Conservation (phyloP, 495 filamentous ascomycete species). For the Penicillium pulvis region DNA sequence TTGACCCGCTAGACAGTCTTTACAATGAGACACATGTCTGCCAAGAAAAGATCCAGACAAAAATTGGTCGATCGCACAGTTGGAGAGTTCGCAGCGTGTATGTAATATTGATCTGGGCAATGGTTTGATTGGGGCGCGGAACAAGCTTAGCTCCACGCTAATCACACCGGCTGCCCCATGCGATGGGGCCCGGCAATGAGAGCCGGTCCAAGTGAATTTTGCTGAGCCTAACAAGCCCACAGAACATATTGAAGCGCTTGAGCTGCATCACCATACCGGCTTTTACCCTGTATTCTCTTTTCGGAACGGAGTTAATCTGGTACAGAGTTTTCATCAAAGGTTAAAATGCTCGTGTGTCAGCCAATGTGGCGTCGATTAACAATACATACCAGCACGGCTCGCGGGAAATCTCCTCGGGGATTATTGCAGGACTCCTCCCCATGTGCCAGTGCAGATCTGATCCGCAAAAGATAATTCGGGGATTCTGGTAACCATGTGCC, state of each 20-base stretch:
- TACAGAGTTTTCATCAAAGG: conserved; percentile 1
- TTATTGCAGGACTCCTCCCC: neutral
- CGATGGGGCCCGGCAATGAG: conserved; percentile 1
- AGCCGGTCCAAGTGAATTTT: neutral
- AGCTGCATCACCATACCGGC: too few species aligned
- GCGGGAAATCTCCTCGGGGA: neutral
- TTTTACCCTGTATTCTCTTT: too few species aligned
- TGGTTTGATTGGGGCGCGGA: conserved; percentile 15
- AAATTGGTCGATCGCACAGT: conserved; percentile 12
- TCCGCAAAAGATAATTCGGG: neutral
- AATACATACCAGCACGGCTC: conserved; percentile 2
- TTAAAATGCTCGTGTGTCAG: neutral
- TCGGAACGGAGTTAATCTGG: too few species aligned
- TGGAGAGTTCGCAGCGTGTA: conserved; percentile 9
- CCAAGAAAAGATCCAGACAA: neutral
- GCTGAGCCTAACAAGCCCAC: too few species aligned
- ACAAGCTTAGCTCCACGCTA: conserved; percentile 18
- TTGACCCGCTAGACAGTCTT: neutral
- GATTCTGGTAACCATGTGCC: conserved; percentile 10
- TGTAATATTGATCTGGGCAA: conserved; percentile 11
- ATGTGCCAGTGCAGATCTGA: neutral
- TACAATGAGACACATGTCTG: neutral
- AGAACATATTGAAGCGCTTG: too few species aligned
- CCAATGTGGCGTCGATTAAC: conserved; percentile 4
- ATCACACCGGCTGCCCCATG: neutral